Evolutionary conservation across 345 rosid species (phyloP), one percentile per base, ranked within the genome.

Genomic region (Cardamine occulta): DNA sequence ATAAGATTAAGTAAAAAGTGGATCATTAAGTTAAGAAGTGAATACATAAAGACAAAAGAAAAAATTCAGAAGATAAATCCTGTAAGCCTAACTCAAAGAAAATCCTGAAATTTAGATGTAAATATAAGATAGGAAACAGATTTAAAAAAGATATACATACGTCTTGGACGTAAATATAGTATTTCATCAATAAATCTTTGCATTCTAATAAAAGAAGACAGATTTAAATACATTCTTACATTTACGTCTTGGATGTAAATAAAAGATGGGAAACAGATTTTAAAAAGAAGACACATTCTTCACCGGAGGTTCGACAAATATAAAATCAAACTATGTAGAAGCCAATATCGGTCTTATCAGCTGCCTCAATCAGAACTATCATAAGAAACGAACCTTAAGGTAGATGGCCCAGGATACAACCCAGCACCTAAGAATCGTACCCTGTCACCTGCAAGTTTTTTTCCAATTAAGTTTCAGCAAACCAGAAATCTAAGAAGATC

Each of bases 401-500:
- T 67, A 59, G 92, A 81, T 63, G 84, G 37, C 47, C 87, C 29
- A 58, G 80, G 77, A 81, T 84, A 84, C 51, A 83, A 65, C 77
- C 82, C 83, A 18, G 84, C 69, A 37, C 80, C 83, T 21, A 71
- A 37, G 81, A 81, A 93, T 74, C 81, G 84, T 73, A 93, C 94
- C 81, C 86, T 82, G 80, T 93, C 97, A 68, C 94, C 98, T 93
- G 82, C 79, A 81, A 66, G 59, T 74, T 74, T 78, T 68, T 71
- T 58, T 48, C 66, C 49, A 62, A 49, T 62, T 19, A 84, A 66
- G 63, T 66, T 26, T 70, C 42, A 62, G 53, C 62, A 63, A 67
- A 65, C 23, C 56, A 15, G 70, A 73, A 74, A 73, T 66, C 69
- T 75, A 60, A 54, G 42, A 78, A 60, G 34, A 51, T n/a, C 66